These are phyloP conservation scores for Globisporangium echinulatum DNA, from an alignment of 352 stramenopile genomes.

Conservation along the genomic window DNA sequence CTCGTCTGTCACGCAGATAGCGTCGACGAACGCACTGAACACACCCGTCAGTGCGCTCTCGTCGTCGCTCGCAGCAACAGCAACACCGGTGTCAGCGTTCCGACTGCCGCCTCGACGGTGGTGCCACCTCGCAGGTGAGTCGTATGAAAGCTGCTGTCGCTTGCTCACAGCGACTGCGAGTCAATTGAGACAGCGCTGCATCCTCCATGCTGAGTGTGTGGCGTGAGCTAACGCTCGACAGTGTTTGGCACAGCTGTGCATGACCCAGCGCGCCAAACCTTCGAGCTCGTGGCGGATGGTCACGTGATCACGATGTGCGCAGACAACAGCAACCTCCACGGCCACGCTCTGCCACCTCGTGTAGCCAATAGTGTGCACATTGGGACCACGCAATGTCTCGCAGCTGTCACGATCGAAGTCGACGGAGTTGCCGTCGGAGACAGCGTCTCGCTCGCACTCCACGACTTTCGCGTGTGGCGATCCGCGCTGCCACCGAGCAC, in stretches of 20 bases:
- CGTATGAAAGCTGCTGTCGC: not conserved
- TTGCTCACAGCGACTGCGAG: too few relatives aligned
- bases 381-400: too few relatives aligned
- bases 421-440: not conserved
- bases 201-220: not conserved
- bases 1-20: not conserved
- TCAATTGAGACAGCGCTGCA: not conserved
- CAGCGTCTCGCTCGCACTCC: not conserved
- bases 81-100: not conserved
- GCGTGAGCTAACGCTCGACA: not conserved
- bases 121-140: constrained; percentile 16
- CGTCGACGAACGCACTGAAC: too few relatives aligned
- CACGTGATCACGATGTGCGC: not conserved
- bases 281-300: constrained; percentile 9
- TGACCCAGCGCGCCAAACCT: not conserved
- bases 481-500: not conserved
- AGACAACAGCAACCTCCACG: not conserved
- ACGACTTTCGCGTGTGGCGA: constrained; percentile 17
- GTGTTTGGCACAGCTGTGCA: not conserved
- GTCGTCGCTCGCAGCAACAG: not conserved
- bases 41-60: not conserved
- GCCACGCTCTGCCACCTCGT: too few relatives aligned
- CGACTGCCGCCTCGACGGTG: not conserved
- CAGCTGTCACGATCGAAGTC: too few relatives aligned
- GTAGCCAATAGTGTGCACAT: too few relatives aligned